Percentiles rank a stretch among this genome's conserved stretches.
These are phyloP conservation scores for Chaetomium fimeti DNA, from an alignment of 495 filamentous ascomycete genomes.

Conservation along the genomic window DNA sequence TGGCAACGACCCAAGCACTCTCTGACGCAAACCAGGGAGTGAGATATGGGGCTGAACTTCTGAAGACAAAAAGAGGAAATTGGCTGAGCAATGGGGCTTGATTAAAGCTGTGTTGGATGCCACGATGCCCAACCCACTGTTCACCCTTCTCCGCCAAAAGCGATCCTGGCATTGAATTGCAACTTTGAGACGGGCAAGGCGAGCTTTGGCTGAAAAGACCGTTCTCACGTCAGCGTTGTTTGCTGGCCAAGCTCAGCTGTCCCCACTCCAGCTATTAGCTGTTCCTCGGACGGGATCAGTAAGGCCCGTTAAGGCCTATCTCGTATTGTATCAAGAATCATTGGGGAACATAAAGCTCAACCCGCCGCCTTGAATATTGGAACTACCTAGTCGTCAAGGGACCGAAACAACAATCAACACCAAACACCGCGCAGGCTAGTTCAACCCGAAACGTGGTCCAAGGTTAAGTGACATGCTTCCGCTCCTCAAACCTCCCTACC, in stretches of 20 bases:
- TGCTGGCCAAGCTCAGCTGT: neutral
- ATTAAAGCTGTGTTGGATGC: no score
- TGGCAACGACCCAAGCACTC: neutral
- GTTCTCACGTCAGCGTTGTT: slow-evolving; percentile 2
- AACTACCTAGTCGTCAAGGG: no score
- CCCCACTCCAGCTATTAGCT: neutral
- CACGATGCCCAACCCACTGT: no score
- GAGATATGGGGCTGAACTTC: neutral
- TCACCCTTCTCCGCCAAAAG: no score
- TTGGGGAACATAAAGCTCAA: neutral
- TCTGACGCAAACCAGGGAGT: neutral
- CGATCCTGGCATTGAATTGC: no score
- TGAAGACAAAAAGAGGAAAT: neutral
- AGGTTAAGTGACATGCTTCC: neutral
- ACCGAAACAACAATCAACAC: neutral
- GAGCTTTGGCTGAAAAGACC: neutral
- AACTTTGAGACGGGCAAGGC: no score
- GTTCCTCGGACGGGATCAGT: no score
- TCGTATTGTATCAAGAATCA: no score
- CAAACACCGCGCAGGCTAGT: neutral
- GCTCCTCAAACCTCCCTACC: neutral
- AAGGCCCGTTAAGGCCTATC: no score
- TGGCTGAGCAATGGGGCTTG: no score
- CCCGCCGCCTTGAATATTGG: no score
- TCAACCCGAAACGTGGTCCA: neutral